Evolutionary conservation across 495 filamentous ascomycete genomes (phyloP), one percentile per base, ranked within the genome.

Genomic region (Penicillium crystallinum): DNA sequence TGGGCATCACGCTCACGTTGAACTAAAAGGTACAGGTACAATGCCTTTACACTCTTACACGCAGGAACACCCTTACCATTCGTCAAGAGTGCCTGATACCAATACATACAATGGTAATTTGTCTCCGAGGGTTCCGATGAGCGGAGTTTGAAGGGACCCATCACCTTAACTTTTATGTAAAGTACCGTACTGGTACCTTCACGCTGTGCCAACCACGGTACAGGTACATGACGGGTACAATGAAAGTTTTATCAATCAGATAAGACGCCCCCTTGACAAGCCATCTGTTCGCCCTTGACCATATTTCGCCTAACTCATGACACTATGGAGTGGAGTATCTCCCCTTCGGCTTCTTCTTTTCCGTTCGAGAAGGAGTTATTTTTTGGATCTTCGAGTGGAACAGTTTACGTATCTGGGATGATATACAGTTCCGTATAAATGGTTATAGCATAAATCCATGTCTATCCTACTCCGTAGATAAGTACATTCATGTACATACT

Each of bases 231-330:
- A 12, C 1, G 2, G 38, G 27, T 50, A 50, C 48, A 21, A 36
- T 18, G 40, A 44, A 40, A 56, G n/a, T 39, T 44, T 63, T 59
- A 64, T 65, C 62, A 62, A 63, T 62, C 59, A 56, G 62, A 65
- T 65, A 65, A 65, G 62, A 54, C 19, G 23, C 6, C 33, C 12
- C 39, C 27, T 40, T 2, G 30, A n/a, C 11, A 34, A 47, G 48
- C 15, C 19, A 49, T 27, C 25, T 22, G 1, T 27, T 15, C 37
- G 18, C 46, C 41, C 53, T 54, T 33, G 37, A 41, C 27, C 30
- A 30, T 15, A 36, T 37, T 48, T 48, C 33, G 15, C 49, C 34
- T 40, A 25, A 44, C 19, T 23, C n/a, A 45, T 4, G 29, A 31
- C 29, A 31, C 29, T 31, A 31, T 31, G 46, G 51, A 55, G 39